Evolutionary conservation across 1,284 basidiomycete species (phyloP).

Genomic region (Hortiboletus rubellus): DNA sequence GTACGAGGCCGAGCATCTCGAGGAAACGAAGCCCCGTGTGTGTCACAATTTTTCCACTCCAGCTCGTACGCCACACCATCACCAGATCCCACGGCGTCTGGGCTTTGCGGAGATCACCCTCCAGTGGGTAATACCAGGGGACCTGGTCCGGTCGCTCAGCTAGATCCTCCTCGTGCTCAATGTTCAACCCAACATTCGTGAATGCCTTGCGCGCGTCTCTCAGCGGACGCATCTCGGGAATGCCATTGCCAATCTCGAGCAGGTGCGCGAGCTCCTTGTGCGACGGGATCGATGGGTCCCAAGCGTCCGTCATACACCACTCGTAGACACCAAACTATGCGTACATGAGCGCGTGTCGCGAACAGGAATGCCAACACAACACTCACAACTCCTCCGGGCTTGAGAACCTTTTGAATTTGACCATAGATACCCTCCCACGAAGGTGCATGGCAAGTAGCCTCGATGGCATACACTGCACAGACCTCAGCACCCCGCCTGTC

Average conservation of each 20-base stretch:
- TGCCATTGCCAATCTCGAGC: constrained; percentile 93
- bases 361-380: constrained; percentile 23
- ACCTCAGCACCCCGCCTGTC: not conserved
- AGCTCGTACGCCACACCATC: constrained; percentile 88
- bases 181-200: constrained; percentile 83
- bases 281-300: constrained; percentile 83
- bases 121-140: constrained; percentile 96
- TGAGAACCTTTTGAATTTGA: constrained; percentile 92
- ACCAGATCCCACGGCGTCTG: constrained; percentile 94
- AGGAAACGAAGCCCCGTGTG: constrained; percentile 79
- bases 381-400: constrained; percentile 93
- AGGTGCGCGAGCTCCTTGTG: constrained; percentile 93
- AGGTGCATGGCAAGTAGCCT: constrained; percentile 97
- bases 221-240: constrained; percentile 94
- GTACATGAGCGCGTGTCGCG: not conserved
- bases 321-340: constrained; percentile 93
- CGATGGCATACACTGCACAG: constrained; percentile 86
- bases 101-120: constrained; percentile 89
- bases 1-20: constrained; percentile 80
- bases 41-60: constrained; percentile 83
- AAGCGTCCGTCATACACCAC: constrained; percentile 97
- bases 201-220: constrained; percentile 76
- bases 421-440: constrained; percentile 95
- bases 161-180: constrained; percentile 93
- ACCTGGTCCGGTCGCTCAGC: constrained; percentile 82